Evolutionary conservation across 805 yeast genomes (phyloP).

Genomic region (Kuraishia piskuri): DNA sequence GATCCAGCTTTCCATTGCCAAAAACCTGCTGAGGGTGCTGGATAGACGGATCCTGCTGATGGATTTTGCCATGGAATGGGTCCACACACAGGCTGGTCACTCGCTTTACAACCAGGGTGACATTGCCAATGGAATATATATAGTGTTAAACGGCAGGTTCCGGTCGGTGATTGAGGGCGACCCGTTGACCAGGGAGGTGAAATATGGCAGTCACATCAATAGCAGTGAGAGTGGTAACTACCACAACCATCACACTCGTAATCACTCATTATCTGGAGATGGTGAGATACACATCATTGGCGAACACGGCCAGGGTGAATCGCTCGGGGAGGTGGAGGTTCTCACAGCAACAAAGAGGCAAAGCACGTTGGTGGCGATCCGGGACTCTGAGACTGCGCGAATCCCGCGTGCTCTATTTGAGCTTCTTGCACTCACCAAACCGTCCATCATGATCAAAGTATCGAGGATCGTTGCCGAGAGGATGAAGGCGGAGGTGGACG

Average conservation of each 20-base stretch:
- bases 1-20: slow-evolving; percentile 72
- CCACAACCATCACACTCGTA: not conserved
- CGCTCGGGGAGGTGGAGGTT: slow-evolving; percentile 93
- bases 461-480: slow-evolving; percentile 76
- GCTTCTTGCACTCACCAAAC: slow-evolving; percentile 72
- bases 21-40: slow-evolving; percentile 55
- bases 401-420: slow-evolving; percentile 89
- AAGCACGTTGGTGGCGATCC: slow-evolving; percentile 68
- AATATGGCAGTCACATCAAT: slow-evolving; percentile 6
- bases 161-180: slow-evolving; percentile 40
- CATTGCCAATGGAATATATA: slow-evolving; percentile 82
- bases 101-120: slow-evolving; percentile 75
- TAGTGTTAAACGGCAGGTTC: slow-evolving; percentile 82
- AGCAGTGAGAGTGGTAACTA: too few relatives aligned
- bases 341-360: slow-evolving; percentile 69
- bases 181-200: not conserved
- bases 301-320: slow-evolving; percentile 91
- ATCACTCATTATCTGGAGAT: not conserved
- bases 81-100: slow-evolving; percentile 82
- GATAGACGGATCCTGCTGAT: slow-evolving; percentile 62
- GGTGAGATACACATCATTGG: slow-evolving; percentile 32
- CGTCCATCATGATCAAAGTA: slow-evolving; percentile 84
- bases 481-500: slow-evolving; percentile 14
- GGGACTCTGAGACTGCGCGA: slow-evolving; percentile 91
- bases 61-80: slow-evolving; percentile 94